Base-by-base conservation (phyloP, 2,329 filamentous ascomycete genomes). In the Calonectria naviculata region DNA sequence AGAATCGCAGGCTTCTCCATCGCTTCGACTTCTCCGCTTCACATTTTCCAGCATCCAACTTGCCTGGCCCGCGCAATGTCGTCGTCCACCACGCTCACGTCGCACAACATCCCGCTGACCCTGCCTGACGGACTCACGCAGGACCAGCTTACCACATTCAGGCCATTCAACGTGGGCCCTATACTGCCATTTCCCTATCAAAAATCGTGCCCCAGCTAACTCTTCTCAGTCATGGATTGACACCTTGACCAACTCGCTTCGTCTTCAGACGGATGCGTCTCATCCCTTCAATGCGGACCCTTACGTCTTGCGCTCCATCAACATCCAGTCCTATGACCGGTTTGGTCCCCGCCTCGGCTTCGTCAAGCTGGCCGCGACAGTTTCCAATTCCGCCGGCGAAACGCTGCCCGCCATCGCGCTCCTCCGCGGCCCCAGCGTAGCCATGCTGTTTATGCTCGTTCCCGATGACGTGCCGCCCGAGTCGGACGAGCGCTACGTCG, bases 381-480 rank as follows among this genome's bases (percentile, higher is more conserved):
- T 92, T 1, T 80, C 81, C 70, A 91, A 90, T 74, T 68, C 73
- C 1, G 81, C 81, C 0, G 86, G 85, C 66, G 87, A 90, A 73
- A 79, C 75, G 1, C 84, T 92, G 0, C 89, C 90, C 0, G 89
- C 88, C 5, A 83, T 83, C 2, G 84, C 90, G 0, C 89, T 92
- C 70, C 84, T 92, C 2, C 87, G 90, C 42, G 90, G 90, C 0
- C 86, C 89, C n/a, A 88, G 86, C 76, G 90, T 92, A 49, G 90
- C 86, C 28, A 89, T 92, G 86, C 85, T 92, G 10, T 85, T 90
- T 31, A 85, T 90, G 76, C 84, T 90, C 9, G 75, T 89, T 9
- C 89, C 89, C 0, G 86, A 90, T 60, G 89, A 91, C 76, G 80
- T 75, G 1, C 61, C 78, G 7, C 66, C 73, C 19, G 79, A 75